Evolutionary conservation across 2,329 filamentous ascomycete species (phyloP).

Genomic region (Trichoderma atroviride): DNA sequence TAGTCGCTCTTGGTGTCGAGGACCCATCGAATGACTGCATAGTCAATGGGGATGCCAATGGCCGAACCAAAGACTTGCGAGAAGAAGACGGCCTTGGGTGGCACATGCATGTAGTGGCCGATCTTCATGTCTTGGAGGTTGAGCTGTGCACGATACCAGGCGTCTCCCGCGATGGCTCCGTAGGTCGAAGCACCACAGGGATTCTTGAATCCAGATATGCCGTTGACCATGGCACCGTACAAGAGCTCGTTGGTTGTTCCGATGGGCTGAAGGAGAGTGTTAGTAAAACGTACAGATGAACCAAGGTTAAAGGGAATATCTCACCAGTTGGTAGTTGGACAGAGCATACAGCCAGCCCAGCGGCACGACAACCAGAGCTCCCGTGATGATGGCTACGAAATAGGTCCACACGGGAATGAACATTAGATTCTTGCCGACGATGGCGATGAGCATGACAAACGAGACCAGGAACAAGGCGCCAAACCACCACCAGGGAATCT

Average conservation of each 20-base stretch:
- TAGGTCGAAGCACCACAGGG: slow-evolving; percentile 61
- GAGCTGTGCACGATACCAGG: slow-evolving; percentile 61
- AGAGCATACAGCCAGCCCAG: slow-evolving; percentile 63
- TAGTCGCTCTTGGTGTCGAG: slow-evolving; percentile 59
- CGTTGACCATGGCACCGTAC: slow-evolving; percentile 62
- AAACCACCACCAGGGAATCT: slow-evolving; percentile 64
- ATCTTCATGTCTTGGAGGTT: slow-evolving; percentile 66
- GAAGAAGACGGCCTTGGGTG: slow-evolving; percentile 61
- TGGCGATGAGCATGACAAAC: slow-evolving; percentile 52
- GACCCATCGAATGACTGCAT: slow-evolving; percentile 63
- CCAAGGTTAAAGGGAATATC: neutral
- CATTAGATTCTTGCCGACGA: slow-evolving; percentile 53
- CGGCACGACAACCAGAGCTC: slow-evolving; percentile 58
- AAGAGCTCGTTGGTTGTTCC: slow-evolving; percentile 63
- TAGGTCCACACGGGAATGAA: slow-evolving; percentile 64
- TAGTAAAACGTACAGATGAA: neutral
- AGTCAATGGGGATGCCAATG: slow-evolving; percentile 63
- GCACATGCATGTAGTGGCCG: slow-evolving; percentile 66
- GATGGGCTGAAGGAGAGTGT: slow-evolving; percentile 41
- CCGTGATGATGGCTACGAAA: slow-evolving; percentile 58
- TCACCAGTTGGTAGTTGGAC: slow-evolving; percentile 53
- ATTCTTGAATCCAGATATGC: slow-evolving; percentile 54
- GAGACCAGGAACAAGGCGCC: slow-evolving; percentile 51
- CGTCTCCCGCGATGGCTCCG: slow-evolving; percentile 61
- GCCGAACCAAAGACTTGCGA: slow-evolving; percentile 62